These are phyloP conservation scores for Clarireedia monteithiana DNA, from an alignment of 2,329 filamentous ascomycete species.

Conservation along the genomic window DNA sequence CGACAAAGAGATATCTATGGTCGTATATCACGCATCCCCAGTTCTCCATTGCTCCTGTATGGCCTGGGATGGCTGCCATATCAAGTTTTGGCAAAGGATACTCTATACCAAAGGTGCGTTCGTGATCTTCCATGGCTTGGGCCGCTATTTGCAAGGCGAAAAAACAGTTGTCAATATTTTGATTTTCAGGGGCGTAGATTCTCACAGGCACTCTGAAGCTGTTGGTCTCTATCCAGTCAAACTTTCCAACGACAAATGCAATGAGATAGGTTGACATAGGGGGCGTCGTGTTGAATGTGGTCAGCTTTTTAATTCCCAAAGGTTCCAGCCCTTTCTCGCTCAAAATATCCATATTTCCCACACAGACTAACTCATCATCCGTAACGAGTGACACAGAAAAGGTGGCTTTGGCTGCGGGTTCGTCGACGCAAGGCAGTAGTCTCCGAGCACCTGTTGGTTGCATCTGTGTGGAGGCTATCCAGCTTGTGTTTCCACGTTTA, in stretches of 20 bases:
- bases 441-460: constrained; percentile 59
- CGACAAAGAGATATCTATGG: constrained; percentile 34
- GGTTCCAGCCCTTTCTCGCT: constrained; percentile 30
- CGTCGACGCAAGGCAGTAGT: constrained; percentile 67
- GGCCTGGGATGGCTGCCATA: constrained; percentile 65
- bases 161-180: constrained; percentile 11
- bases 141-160: constrained; percentile 50
- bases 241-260: constrained; percentile 61
- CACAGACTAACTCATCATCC: constrained; percentile 56
- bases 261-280: constrained; percentile 66
- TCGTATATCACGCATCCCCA: constrained; percentile 67
- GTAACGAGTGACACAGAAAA: constrained; percentile 62
- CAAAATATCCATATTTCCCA: constrained; percentile 59
- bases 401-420: constrained; percentile 61
- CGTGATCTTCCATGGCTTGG: constrained; percentile 59
- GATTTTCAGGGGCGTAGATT: constrained; percentile 50
- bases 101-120: constrained; percentile 58
- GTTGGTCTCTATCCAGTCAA: constrained; percentile 61
- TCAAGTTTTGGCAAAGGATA: constrained; percentile 71
- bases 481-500: constrained; percentile 48
- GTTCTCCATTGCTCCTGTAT: constrained; percentile 66
- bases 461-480: constrained; percentile 63
- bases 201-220: constrained; percentile 60
- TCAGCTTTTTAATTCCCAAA: constrained; percentile 51
- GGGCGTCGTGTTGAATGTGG: constrained; percentile 61